These are phyloP conservation scores for Sistotremastrum suecicum DNA, from an alignment of 768 basidiomycete species.

Conservation along the genomic window DNA sequence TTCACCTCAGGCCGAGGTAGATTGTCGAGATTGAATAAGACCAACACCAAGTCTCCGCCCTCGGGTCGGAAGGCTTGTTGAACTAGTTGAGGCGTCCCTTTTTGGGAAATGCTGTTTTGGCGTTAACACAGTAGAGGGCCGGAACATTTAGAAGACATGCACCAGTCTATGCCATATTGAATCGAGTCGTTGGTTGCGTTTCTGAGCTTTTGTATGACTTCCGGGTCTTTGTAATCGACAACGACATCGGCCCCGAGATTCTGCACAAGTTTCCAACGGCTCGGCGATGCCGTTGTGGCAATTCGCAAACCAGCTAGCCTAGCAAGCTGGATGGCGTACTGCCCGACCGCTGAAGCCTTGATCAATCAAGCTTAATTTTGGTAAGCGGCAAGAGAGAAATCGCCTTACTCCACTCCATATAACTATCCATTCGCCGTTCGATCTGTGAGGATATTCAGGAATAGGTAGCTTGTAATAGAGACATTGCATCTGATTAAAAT, in stretches of 20 bases:
- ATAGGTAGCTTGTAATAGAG: too few relatives aligned
- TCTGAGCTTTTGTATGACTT: constrained; percentile 8
- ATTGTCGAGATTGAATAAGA: background rate
- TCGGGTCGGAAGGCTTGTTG: background rate
- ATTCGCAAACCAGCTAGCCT: constrained; percentile 19
- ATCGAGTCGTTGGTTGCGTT: constrained; percentile 1
- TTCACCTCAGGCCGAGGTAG: background rate
- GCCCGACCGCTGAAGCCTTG: constrained; percentile 13
- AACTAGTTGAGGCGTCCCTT: background rate
- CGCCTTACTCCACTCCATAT: too few relatives aligned
- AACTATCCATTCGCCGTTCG: too few relatives aligned
- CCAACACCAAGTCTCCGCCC: background rate
- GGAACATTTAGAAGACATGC: background rate
- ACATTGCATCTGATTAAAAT: too few relatives aligned
- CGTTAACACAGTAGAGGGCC: background rate
- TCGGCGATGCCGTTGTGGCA: constrained; percentile 19
- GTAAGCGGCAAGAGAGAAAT: too few relatives aligned
- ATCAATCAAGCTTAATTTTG: too few relatives aligned
- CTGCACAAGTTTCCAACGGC: constrained; percentile 17
- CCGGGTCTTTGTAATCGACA: constrained; percentile 17
- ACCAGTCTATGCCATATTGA: constrained; percentile 1
- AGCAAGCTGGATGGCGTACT: constrained; percentile 22
- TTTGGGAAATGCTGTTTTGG: background rate
- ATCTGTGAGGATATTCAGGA: too few relatives aligned
- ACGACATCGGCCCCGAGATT: constrained; percentile 20